Base-by-base conservation (phyloP, 2,329 filamentous ascomycete genomes). In the Elsinoe fawcettii region DNA sequence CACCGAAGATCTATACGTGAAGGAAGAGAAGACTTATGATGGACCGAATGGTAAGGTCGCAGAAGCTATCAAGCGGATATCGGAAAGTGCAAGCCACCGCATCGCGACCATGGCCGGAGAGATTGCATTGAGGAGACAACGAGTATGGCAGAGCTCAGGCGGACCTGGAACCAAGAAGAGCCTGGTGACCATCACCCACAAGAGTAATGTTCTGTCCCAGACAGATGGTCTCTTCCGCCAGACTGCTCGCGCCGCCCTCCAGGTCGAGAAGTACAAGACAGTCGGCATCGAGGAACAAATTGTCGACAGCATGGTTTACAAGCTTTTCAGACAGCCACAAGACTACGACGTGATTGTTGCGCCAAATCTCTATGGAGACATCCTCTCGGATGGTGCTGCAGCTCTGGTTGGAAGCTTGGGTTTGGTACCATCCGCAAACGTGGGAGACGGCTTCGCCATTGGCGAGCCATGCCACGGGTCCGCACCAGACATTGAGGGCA, bases 261-360 rank as follows among this genome's bases (percentile, higher is more conserved):
- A 83, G 25, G 78, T 79, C 54, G 64, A 80, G 11, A 79, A 77
- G 63, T 96, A 88, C 76, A 73, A 74, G 60, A 74, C 73, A 53
- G 77, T 95, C 56, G 75, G 75, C 41, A 79, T 96, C 56, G 93
- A 97, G 74, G 93, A 97, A 80, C 93, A 99, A 77, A 99, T 99
- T 65, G 92, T 99, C 62, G 93, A 99, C 75, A 92, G 87, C 61
- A 99, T 99, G 93, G 90, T 97, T 59, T 97, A 97, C 83, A 97
- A 97, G 80, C 87, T 99, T 58, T 97, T 97, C 84, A 89, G 92
- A 61, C 90, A 97, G 75, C 93, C 93, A 43, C 81, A 86, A 68
- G 87, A 86, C 69, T 99, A 97, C 83, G 93, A 99, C 72, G 92
- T 97, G 64, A 95, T 99, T 65, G 93, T 99, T 47, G 93, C 92